Evolutionary conservation across 2,329 filamentous ascomycete species (phyloP).

Genomic region (Laburnicola sp.): DNA sequence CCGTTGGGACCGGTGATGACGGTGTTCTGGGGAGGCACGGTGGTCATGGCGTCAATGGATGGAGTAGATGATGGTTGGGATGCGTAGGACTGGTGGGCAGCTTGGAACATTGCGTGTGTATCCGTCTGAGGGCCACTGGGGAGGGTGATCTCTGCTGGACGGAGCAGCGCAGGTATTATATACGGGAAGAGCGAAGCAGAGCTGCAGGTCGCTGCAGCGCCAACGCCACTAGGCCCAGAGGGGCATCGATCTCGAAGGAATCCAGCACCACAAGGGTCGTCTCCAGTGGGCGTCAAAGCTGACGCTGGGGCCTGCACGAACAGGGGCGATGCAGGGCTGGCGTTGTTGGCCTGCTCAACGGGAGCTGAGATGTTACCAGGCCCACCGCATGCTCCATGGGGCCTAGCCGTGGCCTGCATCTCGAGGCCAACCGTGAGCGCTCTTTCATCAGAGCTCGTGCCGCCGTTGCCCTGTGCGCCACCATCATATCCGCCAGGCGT

Average conservation of each 20-base stretch:
- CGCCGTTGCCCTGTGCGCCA: slow-evolving; percentile 9
- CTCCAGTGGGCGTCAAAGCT: slow-evolving; percentile 37
- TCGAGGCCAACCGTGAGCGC: slow-evolving; percentile 22
- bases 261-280: slow-evolving; percentile 20
- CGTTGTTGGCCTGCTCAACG: slow-evolving; percentile 29
- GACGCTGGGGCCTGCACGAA: slow-evolving; percentile 32
- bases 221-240: slow-evolving; percentile 18
- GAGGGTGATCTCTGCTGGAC: slow-evolving; percentile 18
- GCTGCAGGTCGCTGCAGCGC: slow-evolving; percentile 20
- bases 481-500: slow-evolving; percentile 11
- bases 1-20: slow-evolving; percentile 27
- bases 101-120: slow-evolving; percentile 35
- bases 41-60: slow-evolving; percentile 29
- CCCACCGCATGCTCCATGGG: slow-evolving; percentile 23
- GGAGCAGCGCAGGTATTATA: slow-evolving; percentile 34
- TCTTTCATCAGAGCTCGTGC: slow-evolving; percentile 18
- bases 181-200: slow-evolving; percentile 27
- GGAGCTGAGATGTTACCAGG: slow-evolving; percentile 43
- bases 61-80: slow-evolving; percentile 29
- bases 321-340: slow-evolving; percentile 36
- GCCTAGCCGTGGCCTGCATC: slow-evolving; percentile 31
- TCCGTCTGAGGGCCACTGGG: slow-evolving; percentile 13
- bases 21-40: slow-evolving; percentile 21
- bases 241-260: slow-evolving; percentile 30
- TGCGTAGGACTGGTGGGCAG: slow-evolving; percentile 29